A percentile compares a stretch with the other conserved stretches of the same genome.
These are phyloP conservation scores for Mrakia blollopis DNA, from an alignment of 768 basidiomycete genomes.

Conservation along the genomic window DNA sequence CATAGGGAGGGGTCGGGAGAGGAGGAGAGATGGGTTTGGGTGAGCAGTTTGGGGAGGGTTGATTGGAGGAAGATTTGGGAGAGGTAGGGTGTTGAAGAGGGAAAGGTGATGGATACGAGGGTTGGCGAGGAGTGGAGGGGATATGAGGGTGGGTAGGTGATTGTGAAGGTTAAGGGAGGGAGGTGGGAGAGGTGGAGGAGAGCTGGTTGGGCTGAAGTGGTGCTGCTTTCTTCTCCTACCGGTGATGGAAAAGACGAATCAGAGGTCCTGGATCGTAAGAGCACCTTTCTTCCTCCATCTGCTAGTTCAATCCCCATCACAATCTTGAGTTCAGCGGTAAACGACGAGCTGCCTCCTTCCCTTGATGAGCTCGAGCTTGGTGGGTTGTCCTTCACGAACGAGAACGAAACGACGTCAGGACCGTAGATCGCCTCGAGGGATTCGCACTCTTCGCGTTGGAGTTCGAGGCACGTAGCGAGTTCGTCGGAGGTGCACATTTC, in stretches of 20 bases:
- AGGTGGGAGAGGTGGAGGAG: conserved; percentile 10
- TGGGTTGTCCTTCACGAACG: not conserved
- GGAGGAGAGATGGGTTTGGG: not conserved
- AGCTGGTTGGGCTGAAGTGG: not conserved
- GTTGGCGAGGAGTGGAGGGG: not conserved
- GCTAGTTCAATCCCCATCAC: not conserved
- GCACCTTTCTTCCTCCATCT: not conserved
- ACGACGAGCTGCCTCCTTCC: not conserved
- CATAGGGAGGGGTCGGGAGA: conserved; percentile 3
- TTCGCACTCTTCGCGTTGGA: conserved; percentile 11
- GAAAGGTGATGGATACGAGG: not conserved
- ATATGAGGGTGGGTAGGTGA: not conserved
- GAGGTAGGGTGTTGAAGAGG: not conserved
- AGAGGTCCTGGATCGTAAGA: not conserved
- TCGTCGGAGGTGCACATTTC: not conserved
- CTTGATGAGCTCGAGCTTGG: not conserved
- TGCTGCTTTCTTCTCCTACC: not conserved
- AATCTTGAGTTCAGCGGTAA: not conserved
- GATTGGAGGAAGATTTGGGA: not conserved
- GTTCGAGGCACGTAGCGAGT: not conserved
- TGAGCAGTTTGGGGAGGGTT: conserved; percentile 14
- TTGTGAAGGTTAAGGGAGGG: conserved; percentile 1
- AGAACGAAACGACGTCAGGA: conserved; percentile 4
- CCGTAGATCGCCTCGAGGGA: conserved; percentile 14
- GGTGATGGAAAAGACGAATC: not conserved